These are phyloP conservation scores for Penicillium decumbens DNA, from an alignment of 2,329 filamentous ascomycete species.

Conservation along the genomic window DNA sequence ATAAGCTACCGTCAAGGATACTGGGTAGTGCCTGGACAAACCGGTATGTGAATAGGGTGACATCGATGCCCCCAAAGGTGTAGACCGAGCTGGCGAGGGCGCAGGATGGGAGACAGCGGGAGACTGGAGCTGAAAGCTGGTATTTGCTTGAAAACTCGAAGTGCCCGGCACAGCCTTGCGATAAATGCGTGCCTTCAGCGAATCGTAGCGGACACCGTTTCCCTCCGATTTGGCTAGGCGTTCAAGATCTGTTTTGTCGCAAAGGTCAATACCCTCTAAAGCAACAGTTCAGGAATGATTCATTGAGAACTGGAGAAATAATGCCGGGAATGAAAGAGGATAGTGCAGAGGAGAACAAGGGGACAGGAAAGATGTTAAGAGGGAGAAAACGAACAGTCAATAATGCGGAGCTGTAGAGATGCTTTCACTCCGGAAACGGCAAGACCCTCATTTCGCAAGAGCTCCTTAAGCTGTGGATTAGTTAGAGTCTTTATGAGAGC, in stretches of 20 bases:
- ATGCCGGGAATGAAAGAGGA: neutral
- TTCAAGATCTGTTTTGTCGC: conserved; percentile 23
- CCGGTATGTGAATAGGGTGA: conserved; percentile 29
- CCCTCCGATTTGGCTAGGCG: conserved; percentile 15
- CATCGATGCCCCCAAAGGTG: conserved; percentile 29
- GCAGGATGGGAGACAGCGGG: conserved; percentile 21
- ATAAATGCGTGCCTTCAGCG: conserved; percentile 32
- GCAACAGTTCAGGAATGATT: too few species aligned
- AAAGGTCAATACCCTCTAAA: conserved; percentile 1
- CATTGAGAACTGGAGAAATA: neutral
- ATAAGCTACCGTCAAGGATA: conserved; percentile 16
- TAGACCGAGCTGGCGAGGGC: conserved; percentile 26
- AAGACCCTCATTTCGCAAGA: conserved; percentile 70
- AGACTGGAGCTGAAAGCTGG: conserved; percentile 26
- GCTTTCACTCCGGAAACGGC: conserved; percentile 80
- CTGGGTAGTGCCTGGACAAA: conserved; percentile 15
- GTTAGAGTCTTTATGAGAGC: conserved; percentile 52
- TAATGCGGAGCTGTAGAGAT: conserved; percentile 72
- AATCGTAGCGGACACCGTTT: conserved; percentile 26
- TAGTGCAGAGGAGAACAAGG: neutral
- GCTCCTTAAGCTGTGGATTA: conserved; percentile 66
- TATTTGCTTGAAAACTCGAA: conserved; percentile 22
- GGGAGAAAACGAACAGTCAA: conserved; percentile 60
- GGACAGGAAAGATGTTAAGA: conserved; percentile 3
- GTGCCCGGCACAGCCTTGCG: conserved; percentile 28